phyloP scores from a whole-genome alignment of 1,284 basidiomycete species.

The Phellinidium pouzarii region DNA sequence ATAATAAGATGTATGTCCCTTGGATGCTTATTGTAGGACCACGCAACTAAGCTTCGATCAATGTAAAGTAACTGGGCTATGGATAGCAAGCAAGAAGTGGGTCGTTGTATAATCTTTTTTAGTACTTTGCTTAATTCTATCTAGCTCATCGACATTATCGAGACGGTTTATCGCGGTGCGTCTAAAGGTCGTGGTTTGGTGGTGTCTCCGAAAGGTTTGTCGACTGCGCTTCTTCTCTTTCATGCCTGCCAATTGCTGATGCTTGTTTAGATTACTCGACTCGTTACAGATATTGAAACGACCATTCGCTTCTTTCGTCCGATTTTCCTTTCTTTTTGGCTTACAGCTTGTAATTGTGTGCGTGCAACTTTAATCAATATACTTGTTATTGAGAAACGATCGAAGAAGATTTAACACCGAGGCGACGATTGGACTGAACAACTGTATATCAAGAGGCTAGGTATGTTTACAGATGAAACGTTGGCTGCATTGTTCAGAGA shows the following conservation, averaged over 20 bases:
- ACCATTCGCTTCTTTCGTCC: neutral
- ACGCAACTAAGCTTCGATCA: slow-evolving; percentile 11
- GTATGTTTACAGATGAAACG: too few species aligned
- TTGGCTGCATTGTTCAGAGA: too few species aligned
- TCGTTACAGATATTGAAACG: slow-evolving; percentile 65
- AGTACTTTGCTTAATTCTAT: neutral
- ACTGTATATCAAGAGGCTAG: too few species aligned
- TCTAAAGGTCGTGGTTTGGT: slow-evolving; percentile 98
- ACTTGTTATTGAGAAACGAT: neutral
- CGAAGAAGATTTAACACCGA: neutral
- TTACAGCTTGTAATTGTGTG: neutral
- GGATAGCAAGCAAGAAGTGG: slow-evolving; percentile 92
- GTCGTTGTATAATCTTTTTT: slow-evolving; percentile 21
- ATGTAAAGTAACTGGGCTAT: slow-evolving; percentile 86
- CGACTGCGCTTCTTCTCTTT: neutral
- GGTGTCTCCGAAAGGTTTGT: slow-evolving; percentile 88
- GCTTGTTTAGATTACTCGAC: slow-evolving; percentile 68
- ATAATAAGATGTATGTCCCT: slow-evolving; percentile 90
- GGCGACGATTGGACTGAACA: too few species aligned
- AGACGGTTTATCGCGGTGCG: slow-evolving; percentile 96
- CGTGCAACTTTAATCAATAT: neutral
- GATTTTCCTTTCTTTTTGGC: neutral
- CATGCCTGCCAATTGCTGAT: neutral
- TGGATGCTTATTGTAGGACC: neutral
- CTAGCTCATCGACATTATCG: slow-evolving; percentile 95